These are phyloP conservation scores for Paramarasmius palmivorus DNA, from an alignment of 1,284 basidiomycete genomes.

Conservation along the genomic window DNA sequence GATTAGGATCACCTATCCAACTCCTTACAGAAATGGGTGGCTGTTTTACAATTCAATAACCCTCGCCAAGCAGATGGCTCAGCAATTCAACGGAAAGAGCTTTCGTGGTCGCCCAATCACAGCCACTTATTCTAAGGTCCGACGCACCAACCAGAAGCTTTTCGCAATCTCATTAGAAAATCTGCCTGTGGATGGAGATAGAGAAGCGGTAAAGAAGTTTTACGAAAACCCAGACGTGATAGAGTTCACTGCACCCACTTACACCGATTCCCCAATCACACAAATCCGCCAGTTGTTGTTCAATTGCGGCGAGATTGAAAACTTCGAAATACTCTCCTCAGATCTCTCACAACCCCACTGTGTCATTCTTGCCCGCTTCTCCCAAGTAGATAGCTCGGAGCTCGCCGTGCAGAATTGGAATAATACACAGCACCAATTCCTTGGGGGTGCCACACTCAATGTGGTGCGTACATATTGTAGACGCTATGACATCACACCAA, in stretches of 20 bases:
- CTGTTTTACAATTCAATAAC: slow-evolving; percentile 39
- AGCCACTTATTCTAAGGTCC: slow-evolving; percentile 33
- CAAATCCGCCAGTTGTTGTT: slow-evolving; percentile 30
- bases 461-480: slow-evolving; percentile 32
- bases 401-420: slow-evolving; percentile 28
- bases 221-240: slow-evolving; percentile 29
- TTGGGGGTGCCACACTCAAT: slow-evolving; percentile 32
- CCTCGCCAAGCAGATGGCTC: slow-evolving; percentile 36
- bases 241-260: slow-evolving; percentile 27
- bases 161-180: slow-evolving; percentile 37
- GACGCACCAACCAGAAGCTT: slow-evolving; percentile 28
- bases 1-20: slow-evolving; percentile 39
- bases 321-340: slow-evolving; percentile 31
- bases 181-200: slow-evolving; percentile 32
- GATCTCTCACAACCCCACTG: no score
- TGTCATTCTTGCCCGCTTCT: slow-evolving; percentile 40
- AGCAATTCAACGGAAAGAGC: slow-evolving; percentile 33
- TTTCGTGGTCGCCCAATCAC: slow-evolving; percentile 37
- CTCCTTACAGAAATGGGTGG: slow-evolving; percentile 40
- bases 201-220: slow-evolving; percentile 28
- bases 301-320: slow-evolving; percentile 29
- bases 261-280: slow-evolving; percentile 29
- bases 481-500: slow-evolving; percentile 13
- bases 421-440: slow-evolving; percentile 25
- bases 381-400: slow-evolving; percentile 24